Evolutionary conservation across 176 grass and related monocot species (phyloP), one percentile per base, ranked within the genome.

Genomic region (bread wheat (Triticum aestivum)): DNA sequence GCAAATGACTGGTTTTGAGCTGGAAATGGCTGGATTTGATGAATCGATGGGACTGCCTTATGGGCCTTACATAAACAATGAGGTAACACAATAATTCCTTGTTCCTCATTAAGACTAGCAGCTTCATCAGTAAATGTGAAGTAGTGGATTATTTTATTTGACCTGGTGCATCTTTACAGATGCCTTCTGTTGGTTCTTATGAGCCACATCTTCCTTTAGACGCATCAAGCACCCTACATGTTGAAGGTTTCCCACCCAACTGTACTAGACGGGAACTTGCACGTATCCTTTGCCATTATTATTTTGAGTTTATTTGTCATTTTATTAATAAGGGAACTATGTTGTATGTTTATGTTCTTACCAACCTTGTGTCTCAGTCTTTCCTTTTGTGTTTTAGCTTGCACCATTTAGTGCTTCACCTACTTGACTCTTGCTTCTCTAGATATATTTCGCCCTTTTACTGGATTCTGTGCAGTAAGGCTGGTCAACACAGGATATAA

Each of bases 201-300:
- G 39, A 73, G 70, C 5, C 21, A 39, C 11, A 13, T 73, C 39
- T 73, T 73, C 70, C 70, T 23, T 26, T 12, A 73, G 44, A 73
- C 26, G 70, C 70, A 73, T 27, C 49, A 89, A 91, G 81, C 69
- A 97, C 92, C 14, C 45, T 93, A 58, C 91, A 78, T 90, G 84
- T 93, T 66, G 89, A 97, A 58, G 90, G 88, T 32, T 82, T 97
- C 18, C 91, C 89, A 86, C 56, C 72, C 0, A 85, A 89, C 33
- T 91, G 89, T 68, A 93, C 82, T 47, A 86, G 81, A 24, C 65
- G 92, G 21, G 92, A 97, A 89, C 92, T 91, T 77, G 90, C 90
- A 11, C 87, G 91, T 94, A 93, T 97, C 95, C 90, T 93, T 61
- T 61, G 8, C 59, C 11, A 61, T n/a, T 61, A 61, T 52, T 24